These are phyloP conservation scores for Eucalyptus cladocalyx DNA, from an alignment of 345 rosid species.

Conservation along the genomic window DNA sequence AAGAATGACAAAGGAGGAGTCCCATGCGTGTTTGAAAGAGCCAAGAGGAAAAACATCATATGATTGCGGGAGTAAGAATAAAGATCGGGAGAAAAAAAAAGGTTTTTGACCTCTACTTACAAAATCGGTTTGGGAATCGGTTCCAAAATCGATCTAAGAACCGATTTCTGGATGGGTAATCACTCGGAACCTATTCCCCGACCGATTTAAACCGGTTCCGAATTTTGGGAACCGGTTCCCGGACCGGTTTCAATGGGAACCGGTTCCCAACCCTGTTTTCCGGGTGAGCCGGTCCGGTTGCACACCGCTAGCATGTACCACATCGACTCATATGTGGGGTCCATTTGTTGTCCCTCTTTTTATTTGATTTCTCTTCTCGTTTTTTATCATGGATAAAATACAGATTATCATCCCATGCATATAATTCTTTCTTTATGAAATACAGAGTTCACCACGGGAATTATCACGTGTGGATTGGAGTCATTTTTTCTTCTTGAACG, in stretches of 20 bases:
- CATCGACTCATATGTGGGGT: not conserved
- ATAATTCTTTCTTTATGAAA: not conserved
- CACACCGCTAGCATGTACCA: not conserved
- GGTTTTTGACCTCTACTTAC: too few relatives aligned
- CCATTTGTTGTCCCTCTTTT: not conserved
- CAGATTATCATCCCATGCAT: not conserved
- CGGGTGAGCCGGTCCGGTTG: accelerated
- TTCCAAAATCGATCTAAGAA: too few relatives aligned
- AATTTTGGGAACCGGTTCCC: too few relatives aligned
- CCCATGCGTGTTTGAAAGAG: too few relatives aligned
- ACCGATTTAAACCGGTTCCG: accelerated
- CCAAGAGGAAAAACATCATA: too few relatives aligned
- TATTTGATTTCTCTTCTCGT: not conserved
- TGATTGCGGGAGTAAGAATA: too few relatives aligned
- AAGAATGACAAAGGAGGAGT: too few relatives aligned
- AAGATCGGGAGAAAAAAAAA: too few relatives aligned
- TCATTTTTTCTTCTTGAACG: not conserved
- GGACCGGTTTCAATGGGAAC: accelerated
- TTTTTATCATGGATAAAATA: not conserved
- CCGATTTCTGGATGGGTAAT: accelerated
- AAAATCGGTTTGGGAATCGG: accelerated
- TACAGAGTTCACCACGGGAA: not conserved
- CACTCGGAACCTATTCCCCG: accelerated
- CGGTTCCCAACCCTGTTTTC: too few relatives aligned
- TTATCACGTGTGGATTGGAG: not conserved